These are phyloP conservation scores for Helotiales sp. DNA, from an alignment of 2,329 filamentous ascomycete species.

Conservation along the genomic window DNA sequence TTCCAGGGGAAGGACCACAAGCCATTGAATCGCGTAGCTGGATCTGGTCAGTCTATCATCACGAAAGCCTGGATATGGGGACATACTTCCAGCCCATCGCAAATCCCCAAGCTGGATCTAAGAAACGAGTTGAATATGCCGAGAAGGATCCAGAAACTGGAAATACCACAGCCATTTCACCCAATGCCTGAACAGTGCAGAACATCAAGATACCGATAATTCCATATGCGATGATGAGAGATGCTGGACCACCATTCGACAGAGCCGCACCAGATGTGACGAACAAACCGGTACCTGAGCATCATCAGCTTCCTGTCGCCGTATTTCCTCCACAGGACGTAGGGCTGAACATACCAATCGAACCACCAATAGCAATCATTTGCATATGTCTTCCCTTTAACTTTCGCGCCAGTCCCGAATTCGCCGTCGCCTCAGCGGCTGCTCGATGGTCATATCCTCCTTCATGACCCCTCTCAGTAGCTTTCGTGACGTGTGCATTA, in stretches of 20 bases:
- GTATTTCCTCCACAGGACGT: too few species aligned
- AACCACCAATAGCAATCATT: slow-evolving; percentile 54
- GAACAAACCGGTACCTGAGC: slow-evolving; percentile 57
- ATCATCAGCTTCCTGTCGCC: slow-evolving; percentile 4
- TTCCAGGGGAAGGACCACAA: slow-evolving; percentile 77
- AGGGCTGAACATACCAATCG: slow-evolving; percentile 41
- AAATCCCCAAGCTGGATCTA: slow-evolving; percentile 92
- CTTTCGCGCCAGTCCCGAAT: slow-evolving; percentile 67
- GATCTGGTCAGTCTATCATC: neutral
- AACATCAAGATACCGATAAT: slow-evolving; percentile 72
- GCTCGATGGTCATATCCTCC: slow-evolving; percentile 60
- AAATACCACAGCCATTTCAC: slow-evolving; percentile 89
- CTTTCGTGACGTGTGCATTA: slow-evolving; percentile 47
- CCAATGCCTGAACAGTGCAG: slow-evolving; percentile 79
- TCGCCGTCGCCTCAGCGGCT: slow-evolving; percentile 63
- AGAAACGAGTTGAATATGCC: slow-evolving; percentile 86
- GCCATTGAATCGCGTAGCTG: slow-evolving; percentile 74
- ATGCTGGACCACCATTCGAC: slow-evolving; percentile 37
- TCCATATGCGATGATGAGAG: slow-evolving; percentile 32
- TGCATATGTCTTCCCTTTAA: slow-evolving; percentile 54
- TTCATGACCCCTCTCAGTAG: neutral
- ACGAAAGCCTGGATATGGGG: slow-evolving; percentile 39
- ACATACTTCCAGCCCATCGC: slow-evolving; percentile 89
- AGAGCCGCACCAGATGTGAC: slow-evolving; percentile 32
- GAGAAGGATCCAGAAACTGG: slow-evolving; percentile 90